Conservation (phyloP, 371 early-diverging fungal genomes). For the Haplosporangium sp. region DNA sequence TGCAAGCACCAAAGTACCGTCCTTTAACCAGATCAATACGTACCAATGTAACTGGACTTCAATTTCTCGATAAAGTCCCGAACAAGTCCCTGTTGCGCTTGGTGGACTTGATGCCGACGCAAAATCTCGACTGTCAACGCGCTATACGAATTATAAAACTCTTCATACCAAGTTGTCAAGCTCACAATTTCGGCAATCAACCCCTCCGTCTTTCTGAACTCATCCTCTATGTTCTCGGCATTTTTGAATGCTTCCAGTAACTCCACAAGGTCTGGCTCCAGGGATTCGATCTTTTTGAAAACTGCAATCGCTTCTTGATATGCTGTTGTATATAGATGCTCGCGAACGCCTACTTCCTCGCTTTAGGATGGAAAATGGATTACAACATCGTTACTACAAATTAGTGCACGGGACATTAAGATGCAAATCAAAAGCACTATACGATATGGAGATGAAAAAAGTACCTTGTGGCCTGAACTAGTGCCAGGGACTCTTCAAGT, state of each 20-base stretch:
- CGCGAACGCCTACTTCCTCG: conserved; percentile 41
- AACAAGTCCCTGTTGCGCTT: conserved; percentile 20
- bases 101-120: conserved; percentile 42
- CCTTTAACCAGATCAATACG: neutral
- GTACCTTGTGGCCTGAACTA: conserved; percentile 46
- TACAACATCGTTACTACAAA: neutral
- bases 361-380: conserved; percentile 1
- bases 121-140: conserved; percentile 43
- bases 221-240: conserved; percentile 25
- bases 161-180: conserved; percentile 52
- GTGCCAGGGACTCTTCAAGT: conserved; percentile 49
- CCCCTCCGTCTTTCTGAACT: conserved; percentile 31
- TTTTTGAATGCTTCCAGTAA: conserved; percentile 14
- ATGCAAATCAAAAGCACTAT: neutral
- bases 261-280: conserved; percentile 36
- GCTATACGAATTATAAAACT: conserved; percentile 47
- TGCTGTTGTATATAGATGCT: conserved; percentile 45
- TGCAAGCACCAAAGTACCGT: neutral
- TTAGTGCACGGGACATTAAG: too few species aligned
- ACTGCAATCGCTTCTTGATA: conserved; percentile 33
- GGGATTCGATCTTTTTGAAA: conserved; percentile 31
- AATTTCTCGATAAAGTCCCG: conserved; percentile 28
- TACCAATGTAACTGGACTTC: conserved; percentile 26
- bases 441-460: neutral
- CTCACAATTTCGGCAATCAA: conserved; percentile 38